These are phyloP conservation scores for Noccaea caerulescens DNA, from an alignment of 345 rosid genomes.

Conservation along the genomic window DNA sequence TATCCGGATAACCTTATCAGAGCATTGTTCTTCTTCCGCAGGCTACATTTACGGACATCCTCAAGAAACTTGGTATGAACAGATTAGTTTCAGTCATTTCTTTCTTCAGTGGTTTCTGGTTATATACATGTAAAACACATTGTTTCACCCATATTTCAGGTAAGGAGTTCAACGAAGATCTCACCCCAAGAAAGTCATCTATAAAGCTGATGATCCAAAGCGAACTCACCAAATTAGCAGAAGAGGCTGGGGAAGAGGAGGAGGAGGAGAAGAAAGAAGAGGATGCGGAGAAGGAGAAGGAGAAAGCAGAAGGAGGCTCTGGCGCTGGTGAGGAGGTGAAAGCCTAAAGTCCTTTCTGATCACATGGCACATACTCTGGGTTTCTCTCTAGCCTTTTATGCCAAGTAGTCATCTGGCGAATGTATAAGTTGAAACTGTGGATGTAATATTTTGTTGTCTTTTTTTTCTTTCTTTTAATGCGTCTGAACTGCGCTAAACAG, in stretches of 20 bases:
- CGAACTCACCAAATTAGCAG: constrained; percentile 93
- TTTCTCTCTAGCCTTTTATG: neutral
- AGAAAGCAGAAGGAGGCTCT: constrained; percentile 37
- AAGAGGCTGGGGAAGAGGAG: constrained; percentile 69
- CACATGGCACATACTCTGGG: constrained; percentile 29
- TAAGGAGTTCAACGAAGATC: constrained; percentile 60
- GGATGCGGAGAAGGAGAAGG: constrained; percentile 42
- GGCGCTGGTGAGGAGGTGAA: constrained; percentile 38
- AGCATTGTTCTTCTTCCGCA: constrained; percentile 51
- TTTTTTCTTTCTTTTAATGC: neutral
- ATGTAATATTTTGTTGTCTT: constrained; percentile 36
- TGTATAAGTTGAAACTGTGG: constrained; percentile 36
- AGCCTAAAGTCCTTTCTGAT: constrained; percentile 28
- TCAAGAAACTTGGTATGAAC: constrained; percentile 78
- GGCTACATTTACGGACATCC: constrained; percentile 97
- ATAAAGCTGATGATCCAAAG: constrained; percentile 83
- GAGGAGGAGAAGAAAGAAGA: constrained; percentile 49
- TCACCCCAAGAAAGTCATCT: constrained; percentile 67
- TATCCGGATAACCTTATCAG: constrained; percentile 17
- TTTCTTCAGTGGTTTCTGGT: constrained; percentile 16
- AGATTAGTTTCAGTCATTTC: constrained; percentile 1
- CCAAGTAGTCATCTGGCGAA: constrained; percentile 34
- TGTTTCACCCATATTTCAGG: constrained; percentile 50
- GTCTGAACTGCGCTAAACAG: constrained; percentile 28
- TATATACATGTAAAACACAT: constrained; percentile 10